Conservation (phyloP, 108 stramenopile genomes). For the Cyclotella sp. region DNA sequence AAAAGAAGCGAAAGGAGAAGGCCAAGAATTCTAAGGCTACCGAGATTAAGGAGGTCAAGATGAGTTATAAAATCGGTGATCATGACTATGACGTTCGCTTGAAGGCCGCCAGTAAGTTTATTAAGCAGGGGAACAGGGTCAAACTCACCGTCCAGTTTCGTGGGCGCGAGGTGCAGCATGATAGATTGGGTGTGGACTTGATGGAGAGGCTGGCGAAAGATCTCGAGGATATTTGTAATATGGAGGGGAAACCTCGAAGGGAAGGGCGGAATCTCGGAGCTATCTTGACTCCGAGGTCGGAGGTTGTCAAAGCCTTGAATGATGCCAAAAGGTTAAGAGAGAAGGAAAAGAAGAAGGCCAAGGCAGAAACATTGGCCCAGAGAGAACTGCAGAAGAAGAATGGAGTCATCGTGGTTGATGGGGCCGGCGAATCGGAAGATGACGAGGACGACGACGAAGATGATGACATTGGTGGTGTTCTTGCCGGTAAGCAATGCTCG, state of each 20-base stretch:
- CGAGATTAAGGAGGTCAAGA: conserved; percentile 96
- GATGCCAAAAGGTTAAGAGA: conserved; percentile 74
- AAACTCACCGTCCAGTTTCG: conserved; percentile 84
- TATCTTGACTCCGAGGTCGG: conserved; percentile 75
- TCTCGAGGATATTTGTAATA: conserved; percentile 59
- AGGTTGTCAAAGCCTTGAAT: conserved; percentile 80
- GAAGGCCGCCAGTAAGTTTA: conserved; percentile 86
- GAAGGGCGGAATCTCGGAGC: conserved; percentile 77
- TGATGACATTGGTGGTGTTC: conserved; percentile 22
- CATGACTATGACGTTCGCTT: conserved; percentile 94
- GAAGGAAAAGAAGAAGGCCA: conserved; percentile 77
- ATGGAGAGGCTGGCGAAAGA: conserved; percentile 72
- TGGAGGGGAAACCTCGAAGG: conserved; percentile 76
- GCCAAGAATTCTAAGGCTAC: conserved; percentile 93
- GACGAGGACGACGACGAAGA: conserved; percentile 67
- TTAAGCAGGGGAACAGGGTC: conserved; percentile 88
- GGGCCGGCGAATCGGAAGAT: conserved; percentile 44
- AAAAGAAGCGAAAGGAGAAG: conserved; percentile 95
- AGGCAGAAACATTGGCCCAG: conserved; percentile 48
- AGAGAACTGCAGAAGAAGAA: conserved; percentile 25
- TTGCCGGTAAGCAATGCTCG: conserved; percentile 18
- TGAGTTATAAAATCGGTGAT: conserved; percentile 96
- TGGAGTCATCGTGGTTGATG: conserved; percentile 27
- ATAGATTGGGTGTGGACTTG: conserved; percentile 76
- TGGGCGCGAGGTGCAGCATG: conserved; percentile 85